Base-by-base conservation (phyloP, 257 asterid species). In the Prunella vulgaris region DNA sequence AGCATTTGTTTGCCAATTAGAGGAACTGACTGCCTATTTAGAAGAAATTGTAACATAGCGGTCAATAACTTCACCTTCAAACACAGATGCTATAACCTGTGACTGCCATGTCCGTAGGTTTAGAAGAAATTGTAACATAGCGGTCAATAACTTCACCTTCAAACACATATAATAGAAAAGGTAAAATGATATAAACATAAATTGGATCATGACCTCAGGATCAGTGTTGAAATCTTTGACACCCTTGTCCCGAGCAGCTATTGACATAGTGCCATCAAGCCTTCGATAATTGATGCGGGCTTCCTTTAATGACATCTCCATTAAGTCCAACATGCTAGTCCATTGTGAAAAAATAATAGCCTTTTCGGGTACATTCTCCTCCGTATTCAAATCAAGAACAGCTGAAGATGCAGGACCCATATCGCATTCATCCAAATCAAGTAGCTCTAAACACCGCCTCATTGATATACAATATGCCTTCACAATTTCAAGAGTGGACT, bases 331-430 rank as follows among this genome's bases (percentile, higher is more conserved):
- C 99, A 94, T 94, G 82, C 92, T 72, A 64, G 99, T 94, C 99
- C 99, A 94, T 74, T 94, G 99, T 72, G 99, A 91, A 79, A 94
- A 94, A 37, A 94, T 86, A 74, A 94, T 94, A 75, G 99, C 91
- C 82, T 94, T 94, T 78, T 83, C 84, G 28, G 86, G 85, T 70
- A 69, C 85, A 58, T 76, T 68, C 67, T 59, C 56, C 53, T 83
- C 85, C 21, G 81, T 68, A 40, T 73, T 79, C 42, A 63, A 68
- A 58, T 38, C 56, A 44, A 22, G 72, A 72, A 64, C 73, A 66
- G 73, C 76, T 4, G 88, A 72, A 57, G 83, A 74, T 24, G 85
- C 79, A 62, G 86, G 77, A 58, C 79, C 86, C 12, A 65, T 85
- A 33, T 77, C 75, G 48, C 52, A 35, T 25, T 37, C 32, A 64